phyloP scores from a whole-genome alignment of 768 basidiomycete genomes.

The Naganishia antarctica region DNA sequence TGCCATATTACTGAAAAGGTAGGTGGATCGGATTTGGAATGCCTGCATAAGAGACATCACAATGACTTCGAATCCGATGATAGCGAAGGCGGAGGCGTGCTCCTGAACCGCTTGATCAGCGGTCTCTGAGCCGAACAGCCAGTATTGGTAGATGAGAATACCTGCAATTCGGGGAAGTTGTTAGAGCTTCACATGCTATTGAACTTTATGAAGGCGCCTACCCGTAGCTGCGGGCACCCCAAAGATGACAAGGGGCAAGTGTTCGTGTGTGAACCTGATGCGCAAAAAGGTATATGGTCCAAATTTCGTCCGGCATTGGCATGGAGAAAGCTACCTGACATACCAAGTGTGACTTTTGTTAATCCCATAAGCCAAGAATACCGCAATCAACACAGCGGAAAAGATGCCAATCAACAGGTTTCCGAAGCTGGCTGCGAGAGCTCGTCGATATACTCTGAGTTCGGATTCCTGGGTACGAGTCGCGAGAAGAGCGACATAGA shows the following conservation, averaged over 20 bases:
- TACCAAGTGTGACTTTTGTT: constrained; percentile 66
- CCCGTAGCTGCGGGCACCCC: constrained; percentile 70
- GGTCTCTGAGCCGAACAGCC: neutral
- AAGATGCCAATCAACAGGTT: constrained; percentile 60
- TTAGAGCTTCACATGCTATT: neutral
- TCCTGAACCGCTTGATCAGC: constrained; percentile 51
- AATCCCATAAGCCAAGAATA: constrained; percentile 62
- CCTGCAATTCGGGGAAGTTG: constrained; percentile 1
- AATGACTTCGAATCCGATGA: constrained; percentile 58
- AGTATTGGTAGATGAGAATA: constrained; percentile 13
- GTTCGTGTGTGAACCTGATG: constrained; percentile 64
- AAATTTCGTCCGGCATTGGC: too few relatives aligned
- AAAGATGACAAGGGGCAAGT: constrained; percentile 63
- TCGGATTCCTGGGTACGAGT: constrained; percentile 32
- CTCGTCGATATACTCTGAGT: constrained; percentile 49
- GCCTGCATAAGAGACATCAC: constrained; percentile 60
- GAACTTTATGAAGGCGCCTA: too few relatives aligned
- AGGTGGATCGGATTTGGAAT: constrained; percentile 68
- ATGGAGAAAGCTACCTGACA: constrained; percentile 13
- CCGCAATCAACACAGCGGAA: constrained; percentile 66
- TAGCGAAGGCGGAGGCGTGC: constrained; percentile 58
- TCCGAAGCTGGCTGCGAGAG: constrained; percentile 55
- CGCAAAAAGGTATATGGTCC: too few relatives aligned
- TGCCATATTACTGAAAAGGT: constrained; percentile 60
- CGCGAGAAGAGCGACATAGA: constrained; percentile 53